These are phyloP conservation scores for Nigrograna mackinnonii DNA, from an alignment of 2,329 filamentous ascomycete genomes.

Conservation along the genomic window DNA sequence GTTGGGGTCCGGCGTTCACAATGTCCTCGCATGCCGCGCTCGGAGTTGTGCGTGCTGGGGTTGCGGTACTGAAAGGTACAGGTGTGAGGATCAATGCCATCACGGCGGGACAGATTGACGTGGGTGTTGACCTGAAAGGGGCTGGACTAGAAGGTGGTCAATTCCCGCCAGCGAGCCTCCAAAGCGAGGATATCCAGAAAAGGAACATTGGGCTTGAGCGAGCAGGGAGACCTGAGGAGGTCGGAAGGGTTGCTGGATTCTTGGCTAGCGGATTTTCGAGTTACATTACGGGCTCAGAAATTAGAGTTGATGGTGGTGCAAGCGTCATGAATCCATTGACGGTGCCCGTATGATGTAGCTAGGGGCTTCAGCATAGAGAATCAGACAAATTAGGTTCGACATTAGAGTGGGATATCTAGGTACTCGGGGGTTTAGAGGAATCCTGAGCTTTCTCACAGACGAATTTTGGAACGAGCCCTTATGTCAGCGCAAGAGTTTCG, in stretches of 20 bases:
- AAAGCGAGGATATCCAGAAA: slow-evolving; percentile 53
- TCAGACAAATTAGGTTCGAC: too few species aligned
- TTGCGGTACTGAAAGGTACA: slow-evolving; percentile 60
- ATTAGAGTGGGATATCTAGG: too few species aligned
- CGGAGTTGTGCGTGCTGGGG: slow-evolving; percentile 63
- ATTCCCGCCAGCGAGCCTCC: slow-evolving; percentile 59
- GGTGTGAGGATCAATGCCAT: slow-evolving; percentile 64
- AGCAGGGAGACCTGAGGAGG: slow-evolving; percentile 60
- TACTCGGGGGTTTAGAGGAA: too few species aligned
- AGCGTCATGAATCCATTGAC: slow-evolving; percentile 44
- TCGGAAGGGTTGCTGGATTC: slow-evolving; percentile 64
- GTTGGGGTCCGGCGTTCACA: slow-evolving; percentile 65
- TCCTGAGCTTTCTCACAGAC: too few species aligned
- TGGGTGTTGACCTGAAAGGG: slow-evolving; percentile 51
- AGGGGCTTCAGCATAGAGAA: not conserved
- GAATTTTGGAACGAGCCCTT: too few species aligned
- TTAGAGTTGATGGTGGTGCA: slow-evolving; percentile 65
- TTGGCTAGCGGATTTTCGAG: slow-evolving; percentile 65
- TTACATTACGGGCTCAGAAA: slow-evolving; percentile 65
- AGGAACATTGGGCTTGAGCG: slow-evolving; percentile 61
- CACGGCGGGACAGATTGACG: slow-evolving; percentile 51
- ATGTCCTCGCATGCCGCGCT: slow-evolving; percentile 64
- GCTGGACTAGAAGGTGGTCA: slow-evolving; percentile 51
- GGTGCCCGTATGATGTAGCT: slow-evolving; percentile 34
- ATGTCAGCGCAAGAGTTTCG: too few species aligned